phyloP scores from a whole-genome alignment of 345 rosid species.

The Corchorus olitorius region DNA sequence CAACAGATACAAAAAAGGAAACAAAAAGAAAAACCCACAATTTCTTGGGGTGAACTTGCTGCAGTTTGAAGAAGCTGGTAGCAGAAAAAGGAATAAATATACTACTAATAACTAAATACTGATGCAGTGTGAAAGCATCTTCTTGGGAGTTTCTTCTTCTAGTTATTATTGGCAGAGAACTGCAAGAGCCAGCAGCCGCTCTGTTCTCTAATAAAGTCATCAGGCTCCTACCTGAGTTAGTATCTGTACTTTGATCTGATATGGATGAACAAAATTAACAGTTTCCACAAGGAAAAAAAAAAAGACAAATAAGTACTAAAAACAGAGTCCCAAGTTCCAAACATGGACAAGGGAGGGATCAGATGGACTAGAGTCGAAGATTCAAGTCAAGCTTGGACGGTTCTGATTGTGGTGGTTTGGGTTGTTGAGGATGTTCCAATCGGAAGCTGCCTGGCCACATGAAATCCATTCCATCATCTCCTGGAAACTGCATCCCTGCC shows the following conservation, averaged over 20 bases:
- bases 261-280: slow-evolving; percentile 26
- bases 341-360: slow-evolving; percentile 11
- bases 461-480: slow-evolving; percentile 46
- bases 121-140: slow-evolving; percentile 18
- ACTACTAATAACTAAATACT: not conserved
- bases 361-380: slow-evolving; percentile 53
- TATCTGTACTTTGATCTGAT: slow-evolving; percentile 20
- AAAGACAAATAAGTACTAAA: not conserved
- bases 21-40: not conserved
- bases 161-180: slow-evolving; percentile 27
- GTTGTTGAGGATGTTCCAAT: slow-evolving; percentile 39
- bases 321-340: slow-evolving; percentile 21
- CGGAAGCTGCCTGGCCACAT: slow-evolving; percentile 85
- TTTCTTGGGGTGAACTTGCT: not conserved
- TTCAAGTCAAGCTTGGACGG: slow-evolving; percentile 53
- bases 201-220: slow-evolving; percentile 4
- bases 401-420: slow-evolving; percentile 38
- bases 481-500: slow-evolving; percentile 41
- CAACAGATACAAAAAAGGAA: not conserved
- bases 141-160: slow-evolving; percentile 27
- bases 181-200: not conserved
- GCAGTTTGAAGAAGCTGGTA: not conserved
- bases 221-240: slow-evolving; percentile 31
- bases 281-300: not conserved
- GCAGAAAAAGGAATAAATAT: slow-evolving; percentile 17